A percentile compares a stretch with the other conserved stretches of the same genome.
These are phyloP conservation scores for Malassezia restricta DNA, from an alignment of 1,284 basidiomycete genomes.

Conservation along the genomic window DNA sequence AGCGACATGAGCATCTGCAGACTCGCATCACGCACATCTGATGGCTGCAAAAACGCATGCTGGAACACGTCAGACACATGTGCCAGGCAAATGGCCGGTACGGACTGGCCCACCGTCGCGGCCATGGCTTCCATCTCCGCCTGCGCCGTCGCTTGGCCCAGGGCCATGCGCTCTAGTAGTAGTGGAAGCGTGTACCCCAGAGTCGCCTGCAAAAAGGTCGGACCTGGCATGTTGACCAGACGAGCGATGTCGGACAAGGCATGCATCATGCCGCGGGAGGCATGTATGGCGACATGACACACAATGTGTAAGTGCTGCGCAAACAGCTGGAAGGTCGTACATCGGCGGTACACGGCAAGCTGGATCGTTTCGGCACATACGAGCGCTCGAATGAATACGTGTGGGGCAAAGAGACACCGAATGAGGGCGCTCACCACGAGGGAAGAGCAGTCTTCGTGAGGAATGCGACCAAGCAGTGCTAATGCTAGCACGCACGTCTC, in stretches of 20 bases:
- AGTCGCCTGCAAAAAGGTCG: slow-evolving; percentile 37
- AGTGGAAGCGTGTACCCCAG: slow-evolving; percentile 36
- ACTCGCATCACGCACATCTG: slow-evolving; percentile 19
- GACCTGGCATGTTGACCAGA: slow-evolving; percentile 32
- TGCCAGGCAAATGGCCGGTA: slow-evolving; percentile 30
- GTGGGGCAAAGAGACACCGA: slow-evolving; percentile 1
- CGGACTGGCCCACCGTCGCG: slow-evolving; percentile 22
- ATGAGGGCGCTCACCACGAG: slow-evolving; percentile 5
- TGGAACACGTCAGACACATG: slow-evolving; percentile 36
- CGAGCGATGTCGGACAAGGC: slow-evolving; percentile 30
- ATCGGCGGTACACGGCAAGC: slow-evolving; percentile 21
- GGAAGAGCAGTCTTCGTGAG: background rate
- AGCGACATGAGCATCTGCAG: slow-evolving; percentile 21
- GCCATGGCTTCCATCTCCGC: slow-evolving; percentile 31
- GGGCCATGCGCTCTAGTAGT: slow-evolving; percentile 26
- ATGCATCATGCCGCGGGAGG: slow-evolving; percentile 28
- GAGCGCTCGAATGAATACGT: slow-evolving; percentile 19
- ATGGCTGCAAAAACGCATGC: slow-evolving; percentile 26
- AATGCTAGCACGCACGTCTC: slow-evolving; percentile 10
- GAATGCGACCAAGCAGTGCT: slow-evolving; percentile 10
- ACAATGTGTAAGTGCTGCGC: slow-evolving; percentile 27
- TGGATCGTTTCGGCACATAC: slow-evolving; percentile 32
- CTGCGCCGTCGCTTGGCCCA: slow-evolving; percentile 17
- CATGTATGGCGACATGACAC: slow-evolving; percentile 26
- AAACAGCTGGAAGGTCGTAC: slow-evolving; percentile 41